Conservation (phyloP, 495 filamentous ascomycete species). For the Penicillium salamii region DNA sequence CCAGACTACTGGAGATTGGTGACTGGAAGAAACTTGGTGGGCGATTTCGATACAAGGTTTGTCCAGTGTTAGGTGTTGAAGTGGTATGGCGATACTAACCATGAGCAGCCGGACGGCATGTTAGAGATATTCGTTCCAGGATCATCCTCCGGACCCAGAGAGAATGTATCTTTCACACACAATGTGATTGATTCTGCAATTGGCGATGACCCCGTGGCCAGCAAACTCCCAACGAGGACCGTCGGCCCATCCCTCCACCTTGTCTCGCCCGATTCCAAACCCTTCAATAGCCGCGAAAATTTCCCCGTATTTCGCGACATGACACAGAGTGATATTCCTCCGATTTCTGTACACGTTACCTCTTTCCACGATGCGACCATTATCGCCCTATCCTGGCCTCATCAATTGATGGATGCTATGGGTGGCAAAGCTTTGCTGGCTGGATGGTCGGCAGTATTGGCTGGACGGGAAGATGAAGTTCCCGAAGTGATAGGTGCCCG, state of each 20-base stretch:
- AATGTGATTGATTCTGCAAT: constrained; percentile 24
- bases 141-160: constrained; percentile 23
- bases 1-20: constrained; percentile 33
- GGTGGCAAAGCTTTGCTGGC: constrained; percentile 21
- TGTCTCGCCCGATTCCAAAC: not conserved
- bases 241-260: constrained; percentile 4
- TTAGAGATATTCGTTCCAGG: constrained; percentile 40
- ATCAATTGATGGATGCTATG: constrained; percentile 47
- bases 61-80: not conserved
- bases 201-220: constrained; percentile 30
- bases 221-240: constrained; percentile 22
- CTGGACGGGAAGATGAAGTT: constrained; percentile 17
- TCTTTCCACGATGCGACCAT: constrained; percentile 48
- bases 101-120: constrained; percentile 19
- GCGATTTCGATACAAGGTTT: constrained; percentile 38
- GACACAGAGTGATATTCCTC: constrained; percentile 38
- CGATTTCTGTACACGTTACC: constrained; percentile 45
- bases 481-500: constrained; percentile 15
- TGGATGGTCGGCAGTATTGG: constrained; percentile 18
- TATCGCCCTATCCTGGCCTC: constrained; percentile 44
- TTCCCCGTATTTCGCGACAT: constrained; percentile 36
- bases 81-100: constrained; percentile 2
- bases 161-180: constrained; percentile 32
- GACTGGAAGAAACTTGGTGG: constrained; percentile 48
- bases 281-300: constrained; percentile 11